Base-by-base conservation (phyloP, 352 stramenopile species). In the Pythium vanterpoolii region DNA sequence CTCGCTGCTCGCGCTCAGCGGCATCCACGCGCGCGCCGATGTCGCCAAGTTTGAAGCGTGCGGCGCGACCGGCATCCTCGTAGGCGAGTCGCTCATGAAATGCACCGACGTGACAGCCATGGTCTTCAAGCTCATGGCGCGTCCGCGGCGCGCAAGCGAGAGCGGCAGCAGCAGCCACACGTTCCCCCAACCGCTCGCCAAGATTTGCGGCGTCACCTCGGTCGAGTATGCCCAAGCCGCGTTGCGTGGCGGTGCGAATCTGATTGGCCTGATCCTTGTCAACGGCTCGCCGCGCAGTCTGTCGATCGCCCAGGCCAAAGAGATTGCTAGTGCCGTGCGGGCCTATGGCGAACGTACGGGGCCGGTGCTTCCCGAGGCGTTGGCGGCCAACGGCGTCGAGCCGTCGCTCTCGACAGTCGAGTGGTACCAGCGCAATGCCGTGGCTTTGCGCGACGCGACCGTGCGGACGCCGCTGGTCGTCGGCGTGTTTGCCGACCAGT, bases 31-130 rank as follows among this genome's bases (percentile, higher is more conserved):
- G 14, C 84, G 90, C 19, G 77, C 86, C 21, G 96, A 99, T 66
- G 93, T 99, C 0, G 62, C 82, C 59, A 92, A 87, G 59, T 95
- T 89, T 68, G 79, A 98, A 66, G 66, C 86, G 45, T 98, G 97
- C 67, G 92, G 89, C 23, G 86, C 94, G 13, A 79, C 73, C 23
- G 87, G 86, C 18, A 80, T 98, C 62, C 83, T 99, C 21, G 96
- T 99, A 60, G 97, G 97, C 33, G 97, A 99, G 80, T 97, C 90
- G 43, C 85, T 99, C 19, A 99, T 99, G 97, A 91, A 97, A 67
- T 95, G 94, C 30, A 74, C 82, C 11, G 86, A 99, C 74, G 87
- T 96, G 18, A 71, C 60, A 6, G 69, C 60, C 18, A 96, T 92
- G 16, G 96, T 99, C 72, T 71, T 83, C 26, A 70, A 79, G n/a